A percentile compares a stretch with the other conserved stretches of the same genome.
Evolutionary conservation across 2,329 filamentous ascomycete species (phyloP).

Genomic region (Polychaeton citri): DNA sequence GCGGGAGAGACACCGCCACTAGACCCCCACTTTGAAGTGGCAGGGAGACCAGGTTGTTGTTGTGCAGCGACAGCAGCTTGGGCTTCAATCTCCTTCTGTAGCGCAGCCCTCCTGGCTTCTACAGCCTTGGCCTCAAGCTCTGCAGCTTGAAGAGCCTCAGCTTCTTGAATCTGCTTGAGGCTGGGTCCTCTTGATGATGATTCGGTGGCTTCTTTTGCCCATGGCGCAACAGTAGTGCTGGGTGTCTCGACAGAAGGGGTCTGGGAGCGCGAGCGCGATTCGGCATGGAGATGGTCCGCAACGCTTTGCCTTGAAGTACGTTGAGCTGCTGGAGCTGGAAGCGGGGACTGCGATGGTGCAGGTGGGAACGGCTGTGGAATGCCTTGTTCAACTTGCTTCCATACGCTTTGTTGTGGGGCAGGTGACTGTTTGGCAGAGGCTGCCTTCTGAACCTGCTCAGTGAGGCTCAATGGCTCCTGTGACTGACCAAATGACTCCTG

Average conservation of each 20-base stretch:
- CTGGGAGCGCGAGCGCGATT: slow-evolving; percentile 60
- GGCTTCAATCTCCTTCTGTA: slow-evolving; percentile 65
- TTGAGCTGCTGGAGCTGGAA: slow-evolving; percentile 81
- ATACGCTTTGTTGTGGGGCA: slow-evolving; percentile 37
- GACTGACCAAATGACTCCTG: slow-evolving; percentile 16
- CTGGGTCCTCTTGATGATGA: slow-evolving; percentile 66
- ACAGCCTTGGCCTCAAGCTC: slow-evolving; percentile 73
- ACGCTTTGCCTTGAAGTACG: slow-evolving; percentile 64
- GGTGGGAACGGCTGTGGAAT: slow-evolving; percentile 70
- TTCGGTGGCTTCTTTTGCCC: slow-evolving; percentile 73
- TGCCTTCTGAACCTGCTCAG: slow-evolving; percentile 74
- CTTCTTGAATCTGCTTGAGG: slow-evolving; percentile 90
- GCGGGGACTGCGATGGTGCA: slow-evolving; percentile 61
- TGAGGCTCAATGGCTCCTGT: slow-evolving; percentile 52
- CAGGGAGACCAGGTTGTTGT: slow-evolving; percentile 67
- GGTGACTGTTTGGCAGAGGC: slow-evolving; percentile 46
- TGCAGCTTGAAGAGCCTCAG: slow-evolving; percentile 83
- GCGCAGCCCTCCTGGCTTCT: slow-evolving; percentile 59
- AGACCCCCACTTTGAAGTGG: slow-evolving; percentile 79
- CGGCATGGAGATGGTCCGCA: slow-evolving; percentile 55
- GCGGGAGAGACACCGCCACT: slow-evolving; percentile 59
- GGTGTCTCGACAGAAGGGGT: slow-evolving; percentile 56
- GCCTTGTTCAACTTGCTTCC: slow-evolving; percentile 47
- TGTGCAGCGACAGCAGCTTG: slow-evolving; percentile 32
- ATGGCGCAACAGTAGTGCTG: slow-evolving; percentile 70